phyloP scores from a whole-genome alignment of 495 filamentous ascomycete genomes.

The Podospora comata region DNA sequence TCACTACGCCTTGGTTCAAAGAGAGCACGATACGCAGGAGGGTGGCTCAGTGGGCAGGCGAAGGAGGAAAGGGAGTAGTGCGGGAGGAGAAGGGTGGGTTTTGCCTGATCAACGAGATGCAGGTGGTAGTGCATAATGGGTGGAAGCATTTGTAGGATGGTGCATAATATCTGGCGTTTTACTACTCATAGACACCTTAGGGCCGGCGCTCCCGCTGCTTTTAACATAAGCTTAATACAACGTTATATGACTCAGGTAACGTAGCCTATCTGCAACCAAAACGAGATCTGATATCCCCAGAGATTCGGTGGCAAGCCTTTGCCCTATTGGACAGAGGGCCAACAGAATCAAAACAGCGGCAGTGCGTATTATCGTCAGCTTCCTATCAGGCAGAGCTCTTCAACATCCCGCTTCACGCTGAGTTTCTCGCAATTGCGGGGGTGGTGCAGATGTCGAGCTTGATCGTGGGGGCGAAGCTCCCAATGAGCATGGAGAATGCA shows the following conservation, averaged over 20 bases:
- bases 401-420: no score
- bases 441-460: background rate
- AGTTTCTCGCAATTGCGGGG: background rate
- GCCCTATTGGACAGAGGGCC: background rate
- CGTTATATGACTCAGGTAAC: background rate
- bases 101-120: conserved; percentile 83
- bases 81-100: conserved; percentile 54
- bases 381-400: no score
- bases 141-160: conserved; percentile 65
- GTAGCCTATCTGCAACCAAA: background rate
- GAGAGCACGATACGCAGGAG: conserved; percentile 37
- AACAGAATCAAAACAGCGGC: background rate
- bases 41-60: conserved; percentile 42
- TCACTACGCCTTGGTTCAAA: conserved; percentile 31
- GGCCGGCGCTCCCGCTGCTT: no score
- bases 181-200: background rate
- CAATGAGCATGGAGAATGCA: background rate
- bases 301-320: background rate
- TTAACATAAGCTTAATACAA: background rate
- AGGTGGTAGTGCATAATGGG: conserved; percentile 68
- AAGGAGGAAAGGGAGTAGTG: conserved; percentile 27
- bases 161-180: background rate
- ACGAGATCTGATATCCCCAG: background rate
- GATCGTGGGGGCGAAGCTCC: background rate
- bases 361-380: no score